phyloP scores from a whole-genome alignment of 1,284 basidiomycete species.

The Phellopilus nigrolimitatus region DNA sequence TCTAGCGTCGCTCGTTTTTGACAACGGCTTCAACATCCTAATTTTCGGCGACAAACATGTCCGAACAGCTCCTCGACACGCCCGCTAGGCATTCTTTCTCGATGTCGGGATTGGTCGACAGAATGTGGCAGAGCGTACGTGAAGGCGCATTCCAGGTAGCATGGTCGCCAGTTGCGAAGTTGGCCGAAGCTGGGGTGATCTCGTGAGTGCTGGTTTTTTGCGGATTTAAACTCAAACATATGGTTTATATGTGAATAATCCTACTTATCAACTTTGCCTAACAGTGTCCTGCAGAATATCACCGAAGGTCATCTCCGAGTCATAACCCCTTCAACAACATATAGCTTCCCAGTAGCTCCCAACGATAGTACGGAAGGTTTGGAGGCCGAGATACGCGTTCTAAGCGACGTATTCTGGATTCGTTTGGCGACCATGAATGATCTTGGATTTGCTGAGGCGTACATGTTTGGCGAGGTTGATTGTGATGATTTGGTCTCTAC shows the following conservation, averaged over 20 bases:
- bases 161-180: conserved; percentile 37
- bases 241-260: not conserved
- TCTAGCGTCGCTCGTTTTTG: too few relatives aligned
- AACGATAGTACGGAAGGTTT: not conserved
- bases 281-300: conserved; percentile 47
- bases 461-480: conserved; percentile 70
- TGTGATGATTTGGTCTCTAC: conserved; percentile 59
- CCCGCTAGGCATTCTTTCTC: conserved; percentile 41
- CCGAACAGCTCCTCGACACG: conserved; percentile 38
- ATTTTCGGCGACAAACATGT: conserved; percentile 28
- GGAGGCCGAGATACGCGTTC: conserved; percentile 48
- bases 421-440: conserved; percentile 59
- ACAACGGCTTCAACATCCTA: not conserved
- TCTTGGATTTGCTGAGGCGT: conserved; percentile 70
- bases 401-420: conserved; percentile 65
- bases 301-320: conserved; percentile 44
- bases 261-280: conserved; percentile 7
- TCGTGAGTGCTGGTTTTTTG: conserved; percentile 31
- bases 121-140: conserved; percentile 34
- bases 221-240: not conserved
- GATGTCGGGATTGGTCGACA: conserved; percentile 37
- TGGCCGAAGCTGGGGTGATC: conserved; percentile 43
- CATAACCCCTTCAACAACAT: conserved; percentile 39
- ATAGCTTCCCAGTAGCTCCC: conserved; percentile 39
- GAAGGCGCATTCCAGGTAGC: conserved; percentile 34